phyloP scores from a whole-genome alignment of 2,329 filamentous ascomycete genomes.

The Teratosphaeria destructans region DNA sequence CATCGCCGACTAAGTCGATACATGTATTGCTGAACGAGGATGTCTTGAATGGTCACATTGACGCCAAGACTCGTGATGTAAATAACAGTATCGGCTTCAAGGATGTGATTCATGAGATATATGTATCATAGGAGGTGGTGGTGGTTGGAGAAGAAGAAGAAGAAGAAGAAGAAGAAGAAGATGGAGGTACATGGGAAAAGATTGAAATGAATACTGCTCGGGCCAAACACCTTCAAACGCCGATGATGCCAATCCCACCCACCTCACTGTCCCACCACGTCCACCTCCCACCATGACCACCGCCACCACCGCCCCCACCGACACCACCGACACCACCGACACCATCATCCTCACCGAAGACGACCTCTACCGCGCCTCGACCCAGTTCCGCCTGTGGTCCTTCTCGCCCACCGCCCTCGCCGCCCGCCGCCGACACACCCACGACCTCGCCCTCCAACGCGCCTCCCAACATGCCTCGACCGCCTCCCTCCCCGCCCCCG shows the following conservation, averaged over 20 bases:
- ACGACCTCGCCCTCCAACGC: slow-evolving; percentile 63
- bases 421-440: slow-evolving; percentile 66
- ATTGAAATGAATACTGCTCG: too few relatives aligned
- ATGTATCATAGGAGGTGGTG: too few relatives aligned
- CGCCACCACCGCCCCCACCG: slow-evolving; percentile 2
- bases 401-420: slow-evolving; percentile 66
- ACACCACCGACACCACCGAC: slow-evolving; percentile 3
- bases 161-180: too few relatives aligned
- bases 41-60: too few relatives aligned
- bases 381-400: slow-evolving; percentile 87
- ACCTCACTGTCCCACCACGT: background rate
- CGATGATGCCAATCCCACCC: background rate
- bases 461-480: slow-evolving; percentile 33
- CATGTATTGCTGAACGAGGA: too few relatives aligned
- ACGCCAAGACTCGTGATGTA: too few relatives aligned
- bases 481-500: slow-evolving; percentile 34
- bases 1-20: too few relatives aligned
- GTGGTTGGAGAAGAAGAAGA: too few relatives aligned
- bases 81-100: too few relatives aligned
- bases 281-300: background rate
- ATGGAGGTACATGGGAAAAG: too few relatives aligned
- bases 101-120: too few relatives aligned
- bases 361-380: slow-evolving; percentile 77
- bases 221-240: background rate
- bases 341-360: slow-evolving; percentile 60